phyloP scores from a whole-genome alignment of 306 rosid genomes.

The Arachis stenosperma region DNA sequence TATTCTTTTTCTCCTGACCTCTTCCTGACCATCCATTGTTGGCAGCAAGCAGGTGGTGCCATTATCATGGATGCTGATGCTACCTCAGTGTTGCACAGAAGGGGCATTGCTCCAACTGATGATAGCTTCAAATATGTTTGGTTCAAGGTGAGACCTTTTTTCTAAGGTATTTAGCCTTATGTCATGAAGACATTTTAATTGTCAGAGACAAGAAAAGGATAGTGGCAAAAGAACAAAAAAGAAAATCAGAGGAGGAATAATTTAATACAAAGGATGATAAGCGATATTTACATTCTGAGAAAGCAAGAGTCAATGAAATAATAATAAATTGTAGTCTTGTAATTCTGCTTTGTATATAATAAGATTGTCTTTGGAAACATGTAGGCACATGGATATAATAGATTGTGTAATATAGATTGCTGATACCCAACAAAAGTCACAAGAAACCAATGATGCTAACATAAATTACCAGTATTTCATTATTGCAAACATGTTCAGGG shows the following conservation, averaged over 20 bases:
- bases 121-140: conserved; percentile 84
- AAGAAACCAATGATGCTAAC: neutral
- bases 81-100: conserved; percentile 75
- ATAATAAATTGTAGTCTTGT: neutral
- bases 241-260: neutral
- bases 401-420: too few relatives aligned
- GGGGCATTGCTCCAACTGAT: conserved; percentile 72
- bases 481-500: neutral
- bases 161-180: neutral
- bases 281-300: neutral
- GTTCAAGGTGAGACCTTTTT: conserved; percentile 59
- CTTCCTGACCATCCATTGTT: conserved; percentile 31
- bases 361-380: neutral
- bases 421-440: too few relatives aligned
- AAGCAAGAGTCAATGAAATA: neutral
- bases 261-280: conserved; percentile 10
- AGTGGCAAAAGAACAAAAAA: neutral
- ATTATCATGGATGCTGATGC: conserved; percentile 94
- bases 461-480: neutral
- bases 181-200: conserved; percentile 1
- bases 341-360: neutral
- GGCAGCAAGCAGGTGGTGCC: conserved; percentile 93
- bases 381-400: neutral
- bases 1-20: conserved; percentile 13
- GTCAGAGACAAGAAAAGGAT: neutral